phyloP scores from a whole-genome alignment of 257 asterid species.

The Nicotiana attenuata region DNA sequence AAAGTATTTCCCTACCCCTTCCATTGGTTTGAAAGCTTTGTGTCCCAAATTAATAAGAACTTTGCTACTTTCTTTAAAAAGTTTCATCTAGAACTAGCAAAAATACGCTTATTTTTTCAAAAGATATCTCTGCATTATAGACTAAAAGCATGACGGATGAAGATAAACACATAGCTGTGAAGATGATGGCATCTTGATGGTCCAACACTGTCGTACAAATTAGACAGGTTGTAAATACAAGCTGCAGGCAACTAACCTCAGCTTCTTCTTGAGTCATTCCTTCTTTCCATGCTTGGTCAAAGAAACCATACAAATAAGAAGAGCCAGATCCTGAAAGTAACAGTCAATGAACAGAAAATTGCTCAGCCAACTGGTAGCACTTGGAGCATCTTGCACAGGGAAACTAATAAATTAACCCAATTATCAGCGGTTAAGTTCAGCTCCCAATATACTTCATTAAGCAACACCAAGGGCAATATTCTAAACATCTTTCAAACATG shows the following conservation, averaged over 20 bases:
- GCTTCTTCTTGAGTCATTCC: conserved; percentile 83
- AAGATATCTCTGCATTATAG: background rate
- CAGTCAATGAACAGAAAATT: conserved; percentile 11
- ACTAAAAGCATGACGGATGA: background rate
- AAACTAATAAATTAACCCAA: background rate
- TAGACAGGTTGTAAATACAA: background rate
- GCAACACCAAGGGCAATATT: background rate
- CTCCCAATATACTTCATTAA: background rate
- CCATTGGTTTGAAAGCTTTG: background rate
- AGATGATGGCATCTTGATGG: background rate
- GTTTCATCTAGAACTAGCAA: background rate
- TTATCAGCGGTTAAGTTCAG: background rate
- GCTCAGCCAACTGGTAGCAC: background rate
- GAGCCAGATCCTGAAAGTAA: conserved; percentile 67
- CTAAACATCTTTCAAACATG: background rate
- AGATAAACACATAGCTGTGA: background rate
- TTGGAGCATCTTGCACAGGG: background rate
- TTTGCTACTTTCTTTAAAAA: background rate
- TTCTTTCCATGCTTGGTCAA: conserved; percentile 78
- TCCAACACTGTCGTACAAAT: background rate
- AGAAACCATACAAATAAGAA: conserved; percentile 65
- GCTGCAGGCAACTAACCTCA: conserved; percentile 23
- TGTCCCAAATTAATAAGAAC: background rate
- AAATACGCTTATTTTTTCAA: background rate
- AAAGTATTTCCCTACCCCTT: background rate